Evolutionary conservation across 2,329 filamentous ascomycete species (phyloP), one percentile per base, ranked within the genome.

Genomic region (Diaporthe capsici): DNA sequence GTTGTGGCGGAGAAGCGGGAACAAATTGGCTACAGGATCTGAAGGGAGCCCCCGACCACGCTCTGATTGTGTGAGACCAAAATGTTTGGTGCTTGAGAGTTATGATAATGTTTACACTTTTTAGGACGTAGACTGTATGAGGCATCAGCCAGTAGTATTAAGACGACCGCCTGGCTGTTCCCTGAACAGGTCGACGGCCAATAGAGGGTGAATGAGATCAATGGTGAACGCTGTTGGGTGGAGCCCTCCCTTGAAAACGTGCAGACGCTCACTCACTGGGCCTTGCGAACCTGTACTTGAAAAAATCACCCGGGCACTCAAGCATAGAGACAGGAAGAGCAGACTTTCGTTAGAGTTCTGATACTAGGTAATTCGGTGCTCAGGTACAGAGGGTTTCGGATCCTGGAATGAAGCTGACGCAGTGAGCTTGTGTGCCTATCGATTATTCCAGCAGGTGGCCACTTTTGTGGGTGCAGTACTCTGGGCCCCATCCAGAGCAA

Each of bases 1-100:
- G 79, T 82, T 10, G 25, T 20, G 81, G 79, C 0, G 74, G 67
- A 6, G 55, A 58, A n/a, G 78, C 78, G 31, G 78, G 74, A 0
- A 79, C 79, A 15, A 81, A 84, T 55, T 88, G 87, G 87, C 80
- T 88, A 3, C 84, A 86, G 75, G 84, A 83, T n/a, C 76, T 88
- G 53, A 86, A 84, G 65, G 83, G 84, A 37, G 80, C 84, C 1
- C 79, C 84, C 8, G 80, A 87, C 77, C 86, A 87, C 72, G 87
- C 86, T 75, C 76, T 88, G 68, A 86, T 88, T 71, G 84, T 85
- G 31, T 86, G 79, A 84, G 25, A 15, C 13, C 28, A 34, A 22
- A 51, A 1, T 2, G 10, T 8, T 53, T 39, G 31, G 31, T 51
- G 28, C 13, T 39, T 68, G 47, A 3, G 22, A 12, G 4, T 22